Evolutionary conservation across 2,329 filamentous ascomycete genomes (phyloP).

Genomic region (Trichophyton mentagrophytes): DNA sequence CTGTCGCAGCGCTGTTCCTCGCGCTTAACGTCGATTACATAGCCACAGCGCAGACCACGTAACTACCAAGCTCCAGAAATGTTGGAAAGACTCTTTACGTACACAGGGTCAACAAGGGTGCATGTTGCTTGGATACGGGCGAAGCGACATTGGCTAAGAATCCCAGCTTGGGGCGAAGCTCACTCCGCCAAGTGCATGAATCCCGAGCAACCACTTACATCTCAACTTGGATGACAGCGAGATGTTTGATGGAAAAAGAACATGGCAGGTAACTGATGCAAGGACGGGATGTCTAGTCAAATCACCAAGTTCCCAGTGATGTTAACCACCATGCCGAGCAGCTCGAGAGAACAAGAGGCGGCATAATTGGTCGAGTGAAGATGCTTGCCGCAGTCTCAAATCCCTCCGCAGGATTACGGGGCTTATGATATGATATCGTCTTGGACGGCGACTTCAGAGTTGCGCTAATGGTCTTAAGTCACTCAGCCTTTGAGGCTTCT

Average conservation of each 20-base stretch:
- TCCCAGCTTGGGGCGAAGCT: not conserved
- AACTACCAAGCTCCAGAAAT: not conserved
- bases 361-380: not conserved
- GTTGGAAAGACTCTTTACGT: not conserved
- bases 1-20: not conserved
- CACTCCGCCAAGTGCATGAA: not conserved
- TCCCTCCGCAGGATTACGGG: constrained; percentile 1
- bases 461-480: not conserved
- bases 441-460: not conserved
- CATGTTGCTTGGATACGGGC: not conserved
- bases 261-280: not conserved
- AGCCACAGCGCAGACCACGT: not conserved
- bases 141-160: not conserved
- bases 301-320: not conserved
- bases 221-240: not conserved
- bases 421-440: too few species aligned
- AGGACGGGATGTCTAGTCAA: not conserved
- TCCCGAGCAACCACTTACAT: not conserved
- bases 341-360: too few species aligned
- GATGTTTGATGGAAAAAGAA: not conserved
- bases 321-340: not conserved
- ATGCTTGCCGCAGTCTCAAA: not conserved
- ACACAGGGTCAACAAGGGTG: too few species aligned
- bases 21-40: not conserved
- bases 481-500: not conserved